Base-by-base conservation (phyloP, 1,284 basidiomycete species). In the Pterula multifida region DNA sequence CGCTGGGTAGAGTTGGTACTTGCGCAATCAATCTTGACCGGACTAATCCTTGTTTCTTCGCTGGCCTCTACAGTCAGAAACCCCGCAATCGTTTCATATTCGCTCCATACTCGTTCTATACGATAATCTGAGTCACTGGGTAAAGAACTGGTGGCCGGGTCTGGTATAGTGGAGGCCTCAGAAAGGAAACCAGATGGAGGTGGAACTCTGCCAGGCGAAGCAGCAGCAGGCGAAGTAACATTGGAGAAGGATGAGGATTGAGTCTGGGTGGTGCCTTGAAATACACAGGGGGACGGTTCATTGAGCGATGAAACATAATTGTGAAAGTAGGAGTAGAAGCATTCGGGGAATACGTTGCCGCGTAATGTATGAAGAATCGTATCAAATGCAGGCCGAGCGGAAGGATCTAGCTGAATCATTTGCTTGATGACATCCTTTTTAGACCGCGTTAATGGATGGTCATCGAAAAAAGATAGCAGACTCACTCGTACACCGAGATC, bases 281-380 rank as follows among this genome's bases (percentile, higher is more conserved):
- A 24, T 66, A 59, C 2, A 66, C 62, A 63, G 6, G 70, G 58
- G 1, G 79, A 69, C 12, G 81, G 71, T 55, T 90, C 85, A 62
- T 87, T 87, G 55, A 90, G 71, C 1, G 90, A 83, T 0, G 83
- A 76, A 46, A 90, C 77, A 57, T 96, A 97, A 55, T 88, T 88
- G 63, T 95, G 88, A 19, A 98, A 72, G 65, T 95, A 97, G 3
- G 90, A 86, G 65, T 96, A 96, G 63, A 98, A 97, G 32, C 81
- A 81, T 58, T 94, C 87, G 0, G 95, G 93, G 56, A 98, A 91
- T 35, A 92, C 82, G 1, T 73, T 76, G 0, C 82, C 86, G 36
- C 88, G 77, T n/a, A 82, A 85, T 0, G 72, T 77, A 26, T 85
- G 78, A 35, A 98, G 70, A n/a, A 93, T 72, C 6, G 76, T 77